Base-by-base conservation (phyloP, 106 monocot genomes). In the Agapanthus africanus region DNA sequence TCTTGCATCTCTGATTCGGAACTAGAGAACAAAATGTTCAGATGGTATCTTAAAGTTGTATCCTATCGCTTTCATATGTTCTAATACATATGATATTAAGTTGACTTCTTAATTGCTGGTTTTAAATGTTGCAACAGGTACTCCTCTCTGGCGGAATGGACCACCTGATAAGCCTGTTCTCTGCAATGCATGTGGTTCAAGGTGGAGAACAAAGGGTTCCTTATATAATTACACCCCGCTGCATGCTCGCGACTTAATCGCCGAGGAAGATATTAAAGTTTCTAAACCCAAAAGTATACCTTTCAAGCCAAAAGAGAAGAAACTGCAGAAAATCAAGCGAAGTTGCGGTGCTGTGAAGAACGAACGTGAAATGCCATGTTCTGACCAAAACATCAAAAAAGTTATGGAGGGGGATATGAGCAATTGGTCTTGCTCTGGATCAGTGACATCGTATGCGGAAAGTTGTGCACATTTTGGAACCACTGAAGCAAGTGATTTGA, bases 61-160 rank as follows among this genome's bases (percentile, higher is more conserved):
- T n/a, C n/a, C n/a, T n/a, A n/a, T n/a, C n/a, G n/a, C n/a, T n/a
- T n/a, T n/a, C n/a, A n/a, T n/a, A n/a, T n/a, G n/a, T n/a, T n/a
- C n/a, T n/a, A n/a, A n/a, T n/a, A n/a, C n/a, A n/a, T n/a, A n/a
- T n/a, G n/a, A n/a, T n/a, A n/a, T n/a, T n/a, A n/a, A n/a, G n/a
- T n/a, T n/a, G n/a, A n/a, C n/a, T n/a, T n/a, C n/a, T n/a, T n/a
- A n/a, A n/a, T n/a, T n/a, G n/a, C n/a, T n/a, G n/a, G n/a, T n/a
- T n/a, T n/a, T n/a, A n/a, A n/a, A n/a, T n/a, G n/a, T n/a, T 79
- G 37, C 27, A 74, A 79, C 93, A 99, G 99, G 85, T 80, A 99
- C 99, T 76, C 99, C 99, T 70, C 87, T 99, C 39, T 99, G 99
- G 99, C 73, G 99, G 54, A 99, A 99, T 83, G 99, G 99, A 33